These are phyloP conservation scores for Calonectria pauciramosa DNA, from an alignment of 2,329 filamentous ascomycete genomes.

Conservation along the genomic window DNA sequence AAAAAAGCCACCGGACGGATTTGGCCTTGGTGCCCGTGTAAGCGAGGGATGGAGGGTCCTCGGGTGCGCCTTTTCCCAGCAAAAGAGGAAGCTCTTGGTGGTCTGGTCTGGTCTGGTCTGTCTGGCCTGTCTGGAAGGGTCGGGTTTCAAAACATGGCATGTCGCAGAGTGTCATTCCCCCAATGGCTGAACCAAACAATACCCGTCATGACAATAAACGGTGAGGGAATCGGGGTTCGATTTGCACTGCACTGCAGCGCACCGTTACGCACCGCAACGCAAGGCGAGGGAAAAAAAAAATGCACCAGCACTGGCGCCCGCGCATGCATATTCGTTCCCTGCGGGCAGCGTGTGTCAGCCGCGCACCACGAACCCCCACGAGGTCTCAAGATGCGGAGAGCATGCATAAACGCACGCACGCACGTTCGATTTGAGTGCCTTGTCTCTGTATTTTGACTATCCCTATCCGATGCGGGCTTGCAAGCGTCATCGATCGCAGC, in stretches of 20 bases:
- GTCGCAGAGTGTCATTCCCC: conserved; percentile 19
- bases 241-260: conserved; percentile 8
- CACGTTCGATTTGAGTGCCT: not conserved
- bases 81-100: not conserved
- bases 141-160: conserved; percentile 12
- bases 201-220: conserved; percentile 7
- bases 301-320: not conserved
- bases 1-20: conserved; percentile 14
- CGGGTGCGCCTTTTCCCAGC: not conserved
- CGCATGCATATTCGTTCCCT: not conserved
- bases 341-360: not conserved
- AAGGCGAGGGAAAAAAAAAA: no score
- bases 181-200: not conserved
- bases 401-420: conserved; percentile 1
- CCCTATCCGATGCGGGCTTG: not conserved
- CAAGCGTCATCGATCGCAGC: not conserved
- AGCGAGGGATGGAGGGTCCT: conserved; percentile 3
- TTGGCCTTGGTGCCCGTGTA: conserved; percentile 2
- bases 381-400: conserved; percentile 12
- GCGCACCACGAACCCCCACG: conserved; percentile 14
- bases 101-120: not conserved
- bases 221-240: conserved; percentile 22
- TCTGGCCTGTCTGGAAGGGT: not conserved
- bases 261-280: not conserved
- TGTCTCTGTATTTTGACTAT: not conserved